A percentile compares a stretch with the other conserved stretches of the same genome.
Evolutionary conservation across 2,329 filamentous ascomycete species (phyloP).

Genomic region (Fusarium bulbicola): DNA sequence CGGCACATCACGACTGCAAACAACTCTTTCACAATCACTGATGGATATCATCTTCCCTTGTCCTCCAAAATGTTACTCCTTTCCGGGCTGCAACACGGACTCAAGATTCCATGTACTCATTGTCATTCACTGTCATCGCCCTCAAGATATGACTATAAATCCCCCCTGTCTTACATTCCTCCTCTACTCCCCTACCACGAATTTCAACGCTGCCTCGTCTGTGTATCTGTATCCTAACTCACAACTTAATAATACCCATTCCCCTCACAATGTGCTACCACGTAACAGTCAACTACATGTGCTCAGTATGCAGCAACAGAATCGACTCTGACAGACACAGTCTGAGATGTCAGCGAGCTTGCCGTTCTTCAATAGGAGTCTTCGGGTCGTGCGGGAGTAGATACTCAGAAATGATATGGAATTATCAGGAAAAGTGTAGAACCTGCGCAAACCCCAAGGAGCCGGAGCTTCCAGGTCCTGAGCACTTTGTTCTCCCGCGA

Average conservation of each 20-base stretch:
- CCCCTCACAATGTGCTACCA: neutral
- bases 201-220: neutral
- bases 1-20: neutral
- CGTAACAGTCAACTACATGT: slow-evolving; percentile 4
- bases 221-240: neutral
- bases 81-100: accelerated
- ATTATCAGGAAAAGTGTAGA: neutral
- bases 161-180: neutral
- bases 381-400: neutral
- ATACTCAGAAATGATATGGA: neutral
- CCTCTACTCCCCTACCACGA: neutral
- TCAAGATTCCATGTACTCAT: accelerated
- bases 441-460: neutral
- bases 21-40: neutral
- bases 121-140: neutral
- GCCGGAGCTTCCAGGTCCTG: neutral
- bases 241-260: accelerated
- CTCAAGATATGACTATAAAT: neutral
- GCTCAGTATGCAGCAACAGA: neutral
- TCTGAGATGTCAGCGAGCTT: neutral
- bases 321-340: neutral
- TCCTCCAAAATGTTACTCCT: neutral
- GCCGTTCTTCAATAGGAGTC: accelerated
- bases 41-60: too few species aligned
- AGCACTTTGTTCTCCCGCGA: neutral